Conservation (phyloP, 1,139 yeast species). For the Pichia terricola region DNA sequence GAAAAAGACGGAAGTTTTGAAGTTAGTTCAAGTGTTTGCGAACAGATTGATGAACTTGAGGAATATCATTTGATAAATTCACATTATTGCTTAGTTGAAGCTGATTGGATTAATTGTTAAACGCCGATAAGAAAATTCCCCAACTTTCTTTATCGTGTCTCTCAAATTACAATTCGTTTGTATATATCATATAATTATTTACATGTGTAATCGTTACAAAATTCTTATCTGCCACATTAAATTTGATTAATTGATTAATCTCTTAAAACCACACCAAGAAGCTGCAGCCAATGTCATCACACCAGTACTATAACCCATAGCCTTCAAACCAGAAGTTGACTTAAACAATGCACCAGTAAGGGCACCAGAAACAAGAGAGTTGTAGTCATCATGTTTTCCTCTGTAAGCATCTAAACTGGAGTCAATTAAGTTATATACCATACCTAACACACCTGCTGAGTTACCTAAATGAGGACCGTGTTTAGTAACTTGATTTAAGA, state of each 20-base stretch:
- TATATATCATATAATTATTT: too few species aligned
- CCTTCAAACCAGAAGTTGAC: slow-evolving; percentile 74
- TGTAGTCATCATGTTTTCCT: slow-evolving; percentile 80
- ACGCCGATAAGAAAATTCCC: too few species aligned
- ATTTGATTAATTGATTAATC: slow-evolving; percentile 23
- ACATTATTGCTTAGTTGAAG: slow-evolving; percentile 49
- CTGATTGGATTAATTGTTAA: neutral
- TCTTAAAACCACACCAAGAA: slow-evolving; percentile 82
- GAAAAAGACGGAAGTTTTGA: neutral
- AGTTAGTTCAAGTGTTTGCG: slow-evolving; percentile 24
- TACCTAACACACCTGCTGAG: slow-evolving; percentile 87
- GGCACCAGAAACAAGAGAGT: slow-evolving; percentile 85
- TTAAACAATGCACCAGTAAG: slow-evolving; percentile 87
- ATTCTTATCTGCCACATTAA: too few species aligned
- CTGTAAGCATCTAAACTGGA: slow-evolving; percentile 69
- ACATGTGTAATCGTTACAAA: neutral
- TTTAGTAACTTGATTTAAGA: slow-evolving; percentile 84
- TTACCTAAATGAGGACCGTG: slow-evolving; percentile 96
- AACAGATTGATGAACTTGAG: slow-evolving; percentile 83
- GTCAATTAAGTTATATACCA: slow-evolving; percentile 78
- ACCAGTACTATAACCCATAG: slow-evolving; percentile 81
- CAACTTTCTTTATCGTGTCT: too few species aligned
- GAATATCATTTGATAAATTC: slow-evolving; percentile 64
- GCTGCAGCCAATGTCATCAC: slow-evolving; percentile 87
- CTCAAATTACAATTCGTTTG: neutral